These are phyloP conservation scores for Craterostigma plantagineum DNA, from an alignment of 257 asterid genomes.

Conservation along the genomic window DNA sequence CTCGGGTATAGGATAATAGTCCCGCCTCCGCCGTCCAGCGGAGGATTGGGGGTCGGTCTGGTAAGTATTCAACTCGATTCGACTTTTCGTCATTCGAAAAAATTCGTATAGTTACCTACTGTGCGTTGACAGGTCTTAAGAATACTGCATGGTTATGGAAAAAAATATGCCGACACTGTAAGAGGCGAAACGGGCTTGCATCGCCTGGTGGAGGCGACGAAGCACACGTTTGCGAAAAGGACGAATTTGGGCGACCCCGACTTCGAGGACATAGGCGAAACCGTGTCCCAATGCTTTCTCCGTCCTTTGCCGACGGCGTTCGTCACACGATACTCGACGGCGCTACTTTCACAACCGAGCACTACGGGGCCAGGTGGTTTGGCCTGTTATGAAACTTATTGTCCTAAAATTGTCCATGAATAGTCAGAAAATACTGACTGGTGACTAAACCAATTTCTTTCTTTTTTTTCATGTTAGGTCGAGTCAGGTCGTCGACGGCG, in stretches of 20 bases:
- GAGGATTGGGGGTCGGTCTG: conserved; percentile 68
- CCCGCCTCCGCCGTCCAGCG: conserved; percentile 93
- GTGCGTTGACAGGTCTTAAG: conserved; percentile 51
- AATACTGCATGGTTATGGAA: conserved; percentile 38
- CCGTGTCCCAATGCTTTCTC: conserved; percentile 61
- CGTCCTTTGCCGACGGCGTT: conserved; percentile 42
- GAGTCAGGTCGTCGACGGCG: conserved; percentile 67
- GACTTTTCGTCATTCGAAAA: background rate
- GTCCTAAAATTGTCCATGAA: background rate
- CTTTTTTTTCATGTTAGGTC: conserved; percentile 31
- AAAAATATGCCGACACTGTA: conserved; percentile 25
- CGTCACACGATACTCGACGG: conserved; percentile 46
- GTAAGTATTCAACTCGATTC: conserved; percentile 31
- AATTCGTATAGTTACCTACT: conserved; percentile 1
- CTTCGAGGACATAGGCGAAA: conserved; percentile 31
- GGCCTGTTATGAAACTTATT: no score
- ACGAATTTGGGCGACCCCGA: conserved; percentile 75
- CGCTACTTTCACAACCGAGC: conserved; percentile 80
- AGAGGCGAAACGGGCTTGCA: conserved; percentile 61
- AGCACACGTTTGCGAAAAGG: conserved; percentile 66
- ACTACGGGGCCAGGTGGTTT: conserved; percentile 47
- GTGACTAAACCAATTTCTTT: background rate
- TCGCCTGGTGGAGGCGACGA: conserved; percentile 64
- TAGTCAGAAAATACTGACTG: background rate
- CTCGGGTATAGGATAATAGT: conserved; percentile 70